These are phyloP conservation scores for Meyerozyma carpophila DNA, from an alignment of 1,139 yeast genomes.

Conservation along the genomic window DNA sequence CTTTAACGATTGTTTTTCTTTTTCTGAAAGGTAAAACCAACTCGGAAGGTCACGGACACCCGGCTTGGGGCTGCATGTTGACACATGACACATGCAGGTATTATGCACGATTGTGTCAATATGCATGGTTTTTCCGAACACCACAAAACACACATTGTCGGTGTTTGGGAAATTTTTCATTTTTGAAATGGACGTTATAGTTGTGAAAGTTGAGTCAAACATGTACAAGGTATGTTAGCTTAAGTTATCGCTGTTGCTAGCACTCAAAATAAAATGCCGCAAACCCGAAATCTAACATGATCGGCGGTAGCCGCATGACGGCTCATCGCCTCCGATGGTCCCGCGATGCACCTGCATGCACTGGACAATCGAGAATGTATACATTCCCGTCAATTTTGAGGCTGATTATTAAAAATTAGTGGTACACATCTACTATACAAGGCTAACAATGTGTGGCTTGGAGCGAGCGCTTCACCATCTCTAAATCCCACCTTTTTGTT, in stretches of 20 bases:
- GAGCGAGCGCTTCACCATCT: slow-evolving; percentile 17
- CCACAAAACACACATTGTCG: no score
- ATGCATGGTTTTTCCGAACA: background rate
- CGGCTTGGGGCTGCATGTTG: background rate
- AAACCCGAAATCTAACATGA: no score
- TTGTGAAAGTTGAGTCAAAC: no score
- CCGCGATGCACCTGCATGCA: background rate
- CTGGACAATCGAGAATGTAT: background rate
- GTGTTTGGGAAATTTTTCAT: no score
- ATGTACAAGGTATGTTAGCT: no score
- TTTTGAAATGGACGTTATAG: no score
- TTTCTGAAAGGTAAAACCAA: background rate
- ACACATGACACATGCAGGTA: background rate
- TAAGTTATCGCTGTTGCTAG: no score
- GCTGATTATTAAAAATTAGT: background rate
- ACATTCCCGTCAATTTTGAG: background rate
- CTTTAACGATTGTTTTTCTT: background rate
- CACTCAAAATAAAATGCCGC: no score
- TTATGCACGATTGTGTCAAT: background rate
- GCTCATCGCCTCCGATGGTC: background rate
- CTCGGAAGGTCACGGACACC: background rate
- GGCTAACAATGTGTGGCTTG: background rate
- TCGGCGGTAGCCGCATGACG: no score
- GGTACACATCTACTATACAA: background rate
- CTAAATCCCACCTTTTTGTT: slow-evolving; percentile 46